A percentile compares a stretch with the other conserved stretches of the same genome.
Evolutionary conservation across 768 basidiomycete genomes (phyloP).

Genomic region (Collybia sordida): DNA sequence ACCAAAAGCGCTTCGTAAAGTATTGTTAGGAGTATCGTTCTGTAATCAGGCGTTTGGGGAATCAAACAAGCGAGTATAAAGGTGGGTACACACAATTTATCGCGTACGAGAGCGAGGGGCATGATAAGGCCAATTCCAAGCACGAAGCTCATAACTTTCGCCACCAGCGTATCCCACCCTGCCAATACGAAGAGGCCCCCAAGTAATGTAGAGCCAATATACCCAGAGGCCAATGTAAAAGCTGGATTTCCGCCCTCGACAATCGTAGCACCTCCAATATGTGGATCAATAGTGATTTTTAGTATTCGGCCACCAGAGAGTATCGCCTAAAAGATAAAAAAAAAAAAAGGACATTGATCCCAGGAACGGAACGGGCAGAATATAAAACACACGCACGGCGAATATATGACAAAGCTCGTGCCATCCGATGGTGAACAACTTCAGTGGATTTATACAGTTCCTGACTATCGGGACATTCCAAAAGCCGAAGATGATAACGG

Average conservation of each 20-base stretch:
- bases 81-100: slow-evolving; percentile 71
- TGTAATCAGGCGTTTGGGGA: slow-evolving; percentile 27
- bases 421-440: slow-evolving; percentile 86
- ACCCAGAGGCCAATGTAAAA: slow-evolving; percentile 75
- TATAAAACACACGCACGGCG: slow-evolving; percentile 47
- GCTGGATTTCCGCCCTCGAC: slow-evolving; percentile 76
- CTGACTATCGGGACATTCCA: slow-evolving; percentile 86
- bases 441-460: slow-evolving; percentile 79
- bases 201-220: slow-evolving; percentile 78
- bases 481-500: slow-evolving; percentile 82
- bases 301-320: slow-evolving; percentile 77
- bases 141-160: slow-evolving; percentile 91
- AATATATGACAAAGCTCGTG: slow-evolving; percentile 86
- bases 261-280: slow-evolving; percentile 72
- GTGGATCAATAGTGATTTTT: slow-evolving; percentile 83
- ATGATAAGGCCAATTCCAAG: slow-evolving; percentile 84
- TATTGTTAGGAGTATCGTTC: slow-evolving; percentile 82
- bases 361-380: background rate
- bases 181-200: slow-evolving; percentile 83
- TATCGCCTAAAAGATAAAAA: slow-evolving; percentile 52
- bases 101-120: slow-evolving; percentile 82
- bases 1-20: slow-evolving; percentile 84
- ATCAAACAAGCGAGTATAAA: background rate
- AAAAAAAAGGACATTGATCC: background rate
- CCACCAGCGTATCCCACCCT: slow-evolving; percentile 86